Evolutionary conservation across 331 rosid genomes (phyloP), one percentile per base, ranked within the genome.

Genomic region (Prunus yedoensis): DNA sequence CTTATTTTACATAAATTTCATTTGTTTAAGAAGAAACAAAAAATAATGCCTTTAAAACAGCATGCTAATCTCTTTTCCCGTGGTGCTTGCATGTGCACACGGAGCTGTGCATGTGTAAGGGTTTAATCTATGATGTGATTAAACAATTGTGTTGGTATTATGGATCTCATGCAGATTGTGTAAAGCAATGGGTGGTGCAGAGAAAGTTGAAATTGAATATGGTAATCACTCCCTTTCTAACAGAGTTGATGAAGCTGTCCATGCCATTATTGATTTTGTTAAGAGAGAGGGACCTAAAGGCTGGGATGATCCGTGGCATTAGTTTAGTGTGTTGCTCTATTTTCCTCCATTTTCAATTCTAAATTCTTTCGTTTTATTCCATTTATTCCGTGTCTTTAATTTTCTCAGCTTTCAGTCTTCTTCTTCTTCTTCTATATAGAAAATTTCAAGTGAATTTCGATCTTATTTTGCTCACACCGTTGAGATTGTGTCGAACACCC

Each of bases 291-390:
- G 93, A 68, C 99, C 98, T 47, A 95, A 87, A 73, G 97, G 98
- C 32, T 95, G 99, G 99, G 98, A 95, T 79, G 99, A 95, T 77
- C 99, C 99, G 3, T 95, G 99, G 99, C 83, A 80, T 83, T 94
- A 80, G 81, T 66, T 83, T 94, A 79, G 82, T 70, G 32, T 67
- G 23, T 67, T 64, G 58, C 65, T 45, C 68, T 71, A 3, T n/a
- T 5, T 27, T 41, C 12, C 43, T 57, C 38, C n/a, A 59, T 38
- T 73, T 75, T 75, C 38, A 35, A 35, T 71, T 51, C 41, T 46
- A 47, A 53, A 18, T 64, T 23, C 21, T 51, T 65, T 63, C 10
- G 35, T 45, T 16, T 46, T 70, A 49, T 80, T 65, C 43, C 62
- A 71, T 79, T 74, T 80, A 23, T 41, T 17, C 77, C 57, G 17